Base-by-base conservation (phyloP, 2,329 filamentous ascomycete genomes). In the Pseudogymnoascus sp. region DNA sequence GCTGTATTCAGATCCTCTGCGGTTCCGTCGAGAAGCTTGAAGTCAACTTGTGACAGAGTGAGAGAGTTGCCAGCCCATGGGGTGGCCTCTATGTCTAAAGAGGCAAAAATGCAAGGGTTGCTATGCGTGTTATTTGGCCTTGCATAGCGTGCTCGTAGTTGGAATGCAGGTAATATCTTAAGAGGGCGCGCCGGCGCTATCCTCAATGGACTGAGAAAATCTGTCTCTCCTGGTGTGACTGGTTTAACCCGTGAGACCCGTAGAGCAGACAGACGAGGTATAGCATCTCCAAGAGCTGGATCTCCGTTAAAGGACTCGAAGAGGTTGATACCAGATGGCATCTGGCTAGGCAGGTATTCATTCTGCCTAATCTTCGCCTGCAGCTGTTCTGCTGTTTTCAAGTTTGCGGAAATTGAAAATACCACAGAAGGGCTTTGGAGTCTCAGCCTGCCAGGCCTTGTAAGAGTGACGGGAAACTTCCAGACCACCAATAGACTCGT, bases 221-320 rank as follows among this genome's bases (percentile, higher is more conserved):
- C 85, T 66, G 83, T 83, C 25, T 80, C 72, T 33, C 79, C 78
- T 58, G 84, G 82, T 2, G 86, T 84, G 42, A 84, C 80, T 4
- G 89, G 90, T 5, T 87, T 84, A 4, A 92, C 88, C 65, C 88
- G 84, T 42, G 87, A 91, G 35, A 93, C 88, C 58, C 89, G 81
- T 64, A 89, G 79, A 4, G 90, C 88, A 8, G 89, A 91, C 2
- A 94, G 78, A 31, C 84, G 83, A 55, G 90, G 88, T 27, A 84
- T 76, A 36, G 86, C 84, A 36, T 68, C 68, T 13, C 76, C 78
- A 15, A 91, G 77, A 27, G 80, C 81, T 21, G 85, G 83, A 70
- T 92, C 89, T 65, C 79, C 79, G 60, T 81, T 80, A 64, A 93
- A 89, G 2, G 90, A 82, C 70, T 90, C 87, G 12, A 94, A 82